phyloP scores from a whole-genome alignment of 1,284 basidiomycete genomes.

The Irpex sp. region DNA sequence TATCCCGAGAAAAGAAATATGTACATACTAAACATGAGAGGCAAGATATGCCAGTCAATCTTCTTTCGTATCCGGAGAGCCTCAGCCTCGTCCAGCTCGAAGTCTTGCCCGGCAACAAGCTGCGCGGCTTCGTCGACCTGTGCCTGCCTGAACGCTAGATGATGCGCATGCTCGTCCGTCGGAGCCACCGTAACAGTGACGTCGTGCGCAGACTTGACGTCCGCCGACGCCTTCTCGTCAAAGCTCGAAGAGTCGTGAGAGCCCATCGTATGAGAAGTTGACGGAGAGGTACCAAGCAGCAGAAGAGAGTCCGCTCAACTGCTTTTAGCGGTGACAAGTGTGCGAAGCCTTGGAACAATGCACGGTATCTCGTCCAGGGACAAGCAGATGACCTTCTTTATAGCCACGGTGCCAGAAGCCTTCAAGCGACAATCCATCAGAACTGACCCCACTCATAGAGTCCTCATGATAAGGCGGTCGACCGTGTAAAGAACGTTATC shows the following conservation, averaged over 20 bases:
- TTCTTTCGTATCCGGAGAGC: slow-evolving; percentile 52
- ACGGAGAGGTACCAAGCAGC: not conserved
- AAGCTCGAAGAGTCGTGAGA: not conserved
- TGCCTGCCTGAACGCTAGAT: slow-evolving; percentile 14
- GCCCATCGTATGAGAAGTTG: not conserved
- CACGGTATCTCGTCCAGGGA: not conserved
- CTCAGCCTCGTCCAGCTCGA: slow-evolving; percentile 46
- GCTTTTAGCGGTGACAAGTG: not conserved
- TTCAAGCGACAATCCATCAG: not conserved
- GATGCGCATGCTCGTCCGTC: slow-evolving; percentile 2
- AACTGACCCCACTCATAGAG: not conserved
- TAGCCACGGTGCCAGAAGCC: not conserved
- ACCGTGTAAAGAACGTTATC: not conserved
- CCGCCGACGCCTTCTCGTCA: not conserved
- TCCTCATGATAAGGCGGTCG: not conserved
- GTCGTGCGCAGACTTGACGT: not conserved
- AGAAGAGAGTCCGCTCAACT: not conserved
- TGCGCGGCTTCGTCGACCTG: slow-evolving; percentile 56
- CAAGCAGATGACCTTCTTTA: not conserved
- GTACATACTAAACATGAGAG: slow-evolving; percentile 66
- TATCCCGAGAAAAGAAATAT: not conserved
- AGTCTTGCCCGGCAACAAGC: slow-evolving; percentile 39
- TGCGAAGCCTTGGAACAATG: not conserved
- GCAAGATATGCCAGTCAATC: slow-evolving; percentile 64
- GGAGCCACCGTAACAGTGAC: not conserved